phyloP scores from a whole-genome alignment of 2,329 filamentous ascomycete genomes.

The Elsinoe arachidis region DNA sequence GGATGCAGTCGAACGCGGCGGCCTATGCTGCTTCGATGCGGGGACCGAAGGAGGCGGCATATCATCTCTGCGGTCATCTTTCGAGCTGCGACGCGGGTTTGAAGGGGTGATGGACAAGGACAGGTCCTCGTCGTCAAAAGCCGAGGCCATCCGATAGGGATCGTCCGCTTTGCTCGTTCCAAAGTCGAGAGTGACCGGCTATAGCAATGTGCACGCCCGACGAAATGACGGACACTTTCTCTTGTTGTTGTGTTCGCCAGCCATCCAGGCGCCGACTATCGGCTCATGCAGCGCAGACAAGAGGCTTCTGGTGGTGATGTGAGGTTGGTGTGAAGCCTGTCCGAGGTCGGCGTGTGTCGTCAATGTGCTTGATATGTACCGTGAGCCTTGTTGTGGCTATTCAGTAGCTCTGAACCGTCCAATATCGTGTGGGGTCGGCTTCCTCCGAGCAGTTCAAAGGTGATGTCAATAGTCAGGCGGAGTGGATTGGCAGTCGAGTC shows the following conservation, averaged over 20 bases:
- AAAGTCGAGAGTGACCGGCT: neutral
- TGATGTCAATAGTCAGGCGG: slow-evolving; percentile 6
- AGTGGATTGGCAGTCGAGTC: neutral
- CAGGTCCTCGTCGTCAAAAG: slow-evolving; percentile 34
- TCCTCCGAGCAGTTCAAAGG: neutral
- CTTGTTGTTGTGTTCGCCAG: neutral
- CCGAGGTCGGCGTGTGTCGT: neutral
- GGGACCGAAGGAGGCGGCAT: slow-evolving; percentile 14
- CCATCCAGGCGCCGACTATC: neutral
- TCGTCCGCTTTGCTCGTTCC: neutral
- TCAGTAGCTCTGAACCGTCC: neutral
- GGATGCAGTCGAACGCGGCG: neutral
- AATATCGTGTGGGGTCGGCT: neutral
- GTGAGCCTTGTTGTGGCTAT: neutral
- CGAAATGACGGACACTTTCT: slow-evolving; percentile 2
- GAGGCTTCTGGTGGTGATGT: neutral
- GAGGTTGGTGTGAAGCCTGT: neutral
- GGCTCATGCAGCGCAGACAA: neutral
- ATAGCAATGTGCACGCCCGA: neutral
- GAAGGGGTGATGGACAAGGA: slow-evolving; percentile 30
- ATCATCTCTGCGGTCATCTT: slow-evolving; percentile 19
- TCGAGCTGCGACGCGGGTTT: slow-evolving; percentile 13
- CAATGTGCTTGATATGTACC: too few species aligned
- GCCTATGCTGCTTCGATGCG: slow-evolving; percentile 45
- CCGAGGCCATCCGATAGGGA: slow-evolving; percentile 27